Base-by-base conservation (phyloP, 2,329 filamentous ascomycete genomes). In the Aspergillus intermedius region DNA sequence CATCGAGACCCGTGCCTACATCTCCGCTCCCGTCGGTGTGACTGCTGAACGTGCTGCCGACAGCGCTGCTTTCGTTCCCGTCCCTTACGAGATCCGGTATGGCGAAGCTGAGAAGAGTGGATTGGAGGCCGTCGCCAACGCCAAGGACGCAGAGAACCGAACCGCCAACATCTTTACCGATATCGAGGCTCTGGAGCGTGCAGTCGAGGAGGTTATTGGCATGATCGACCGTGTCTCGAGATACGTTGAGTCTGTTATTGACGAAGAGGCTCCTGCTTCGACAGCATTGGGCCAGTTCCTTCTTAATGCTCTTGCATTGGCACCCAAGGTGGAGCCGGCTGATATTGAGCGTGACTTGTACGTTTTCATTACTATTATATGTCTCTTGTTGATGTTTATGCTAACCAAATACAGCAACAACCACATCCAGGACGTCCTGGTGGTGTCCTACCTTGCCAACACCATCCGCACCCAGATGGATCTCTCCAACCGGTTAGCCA, bases 401-500 rank as follows among this genome's bases (percentile, higher is more conserved):
- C 66, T 72, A 66, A 69, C 66, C 41, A 44, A 21, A 44, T 32
- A 35, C 65, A 82, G 80, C 82, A 98, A 98, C 83, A 95, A 95
- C 78, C 93, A 98, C 77, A 90, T 98, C 72, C 93, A 98, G 77
- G 93, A 98, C 71, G 91, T 98, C 53, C 84, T 98, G 58, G 91
- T 97, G 71, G 91, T 98, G 62, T 95, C 90, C 59, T 98, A 98
- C 77, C 81, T 98, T 57, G 90, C 93, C 70, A 98, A 97, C 80
- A 96, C 90, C 58, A 95, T 97, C 74, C 89, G 91, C 72, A 97
- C 91, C 60, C 93, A 98, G 77, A 96, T 98, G 76, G 93, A 97
- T 66, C 83, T 98, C 51, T 95, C 91, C 57, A 95, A 97, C 80
- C 83, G 91, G 56, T 78, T 98, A 65, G 91, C 91, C 47, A 93